Evolutionary conservation across 164 flowering plant genomes (phyloP), one percentile per base, ranked within the genome.

Genomic region (Piper betle): DNA sequence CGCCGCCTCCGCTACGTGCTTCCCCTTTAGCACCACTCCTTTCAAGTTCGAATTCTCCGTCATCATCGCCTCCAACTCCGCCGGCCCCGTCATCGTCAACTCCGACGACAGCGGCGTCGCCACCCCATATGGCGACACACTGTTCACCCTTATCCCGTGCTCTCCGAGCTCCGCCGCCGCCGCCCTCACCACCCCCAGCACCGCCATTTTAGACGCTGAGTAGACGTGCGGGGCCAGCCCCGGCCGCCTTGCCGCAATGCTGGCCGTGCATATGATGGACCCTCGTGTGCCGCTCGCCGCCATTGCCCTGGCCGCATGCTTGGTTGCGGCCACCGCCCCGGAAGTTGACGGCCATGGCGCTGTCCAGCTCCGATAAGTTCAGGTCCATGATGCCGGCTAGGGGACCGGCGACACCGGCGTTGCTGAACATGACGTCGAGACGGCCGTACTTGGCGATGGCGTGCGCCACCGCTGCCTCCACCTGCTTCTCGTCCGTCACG

Each of bases 101-200:
- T n/a, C 39, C 46, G 89, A 81, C 4, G 80, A 3, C 6, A 85
- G 64, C 0, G 89, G 96, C 11, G 91, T 87, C 2, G 78, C 83
- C 0, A 83, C 72, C 12, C 84, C 87, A 38, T 63, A 84, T 0
- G 95, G 95, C 0, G 95, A 79, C 0, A 87, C 37, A 66, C 84
- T 66, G 55, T 87, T 87, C 17, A 75, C 72, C 55, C 79, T 61
- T 16, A 75, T 72, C 55, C 79, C 79, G 57, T 72, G 20, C 9
- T 18, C 17, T 18, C 79, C 79, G 6, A 75, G 70, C 61, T 73
- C 79, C 17, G 54, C 18, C 3, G 48, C 13, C 4, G 70, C 67
- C 0, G 71, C 20, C 16, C 58, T 37, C 1, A 67, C 71, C 18
- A 75, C 58, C 0, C 79, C 79, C 42, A 73, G 50, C 4, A 75